phyloP scores from a whole-genome alignment of 2,329 filamentous ascomycete genomes.

The Teratosphaeria zuluensis region DNA sequence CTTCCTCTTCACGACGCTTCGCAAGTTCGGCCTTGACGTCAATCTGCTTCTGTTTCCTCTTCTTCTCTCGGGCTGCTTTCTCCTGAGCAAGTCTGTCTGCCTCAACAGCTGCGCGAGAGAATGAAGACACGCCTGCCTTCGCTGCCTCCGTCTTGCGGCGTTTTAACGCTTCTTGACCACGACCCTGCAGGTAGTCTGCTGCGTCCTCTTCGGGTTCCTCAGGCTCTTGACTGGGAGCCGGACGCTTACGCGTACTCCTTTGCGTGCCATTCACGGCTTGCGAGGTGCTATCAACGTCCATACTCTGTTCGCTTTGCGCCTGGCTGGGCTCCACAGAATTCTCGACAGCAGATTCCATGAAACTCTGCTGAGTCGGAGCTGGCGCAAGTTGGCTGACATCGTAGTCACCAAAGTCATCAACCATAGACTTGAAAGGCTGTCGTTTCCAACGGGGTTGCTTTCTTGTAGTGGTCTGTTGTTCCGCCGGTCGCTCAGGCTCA shows the following conservation, averaged over 20 bases:
- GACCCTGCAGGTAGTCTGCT: constrained; percentile 59
- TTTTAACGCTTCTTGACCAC: constrained; percentile 69
- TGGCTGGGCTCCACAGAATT: constrained; percentile 13
- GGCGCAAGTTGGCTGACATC: constrained; percentile 23
- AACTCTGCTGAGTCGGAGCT: constrained; percentile 8
- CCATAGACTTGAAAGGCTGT: constrained; percentile 38
- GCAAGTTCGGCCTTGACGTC: constrained; percentile 59
- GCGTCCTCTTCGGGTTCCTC: constrained; percentile 27
- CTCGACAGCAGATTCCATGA: constrained; percentile 6
- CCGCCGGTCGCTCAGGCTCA: background rate
- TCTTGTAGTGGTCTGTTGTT: background rate
- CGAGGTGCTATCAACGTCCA: constrained; percentile 11
- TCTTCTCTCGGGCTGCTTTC: constrained; percentile 14
- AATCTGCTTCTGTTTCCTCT: constrained; percentile 35
- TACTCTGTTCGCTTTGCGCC: constrained; percentile 9
- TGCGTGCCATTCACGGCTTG: constrained; percentile 5
- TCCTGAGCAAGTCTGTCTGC: constrained; percentile 3
- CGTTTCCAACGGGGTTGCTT: constrained; percentile 10
- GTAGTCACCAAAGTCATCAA: constrained; percentile 45
- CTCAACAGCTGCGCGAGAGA: constrained; percentile 12
- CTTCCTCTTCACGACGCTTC: constrained; percentile 39
- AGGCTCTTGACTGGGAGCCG: constrained; percentile 10
- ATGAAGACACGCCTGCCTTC: constrained; percentile 28
- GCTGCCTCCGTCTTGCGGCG: constrained; percentile 56
- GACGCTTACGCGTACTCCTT: constrained; percentile 17